Base-by-base conservation (phyloP, 2,329 filamentous ascomycete genomes). In the Botrytis porri region DNA sequence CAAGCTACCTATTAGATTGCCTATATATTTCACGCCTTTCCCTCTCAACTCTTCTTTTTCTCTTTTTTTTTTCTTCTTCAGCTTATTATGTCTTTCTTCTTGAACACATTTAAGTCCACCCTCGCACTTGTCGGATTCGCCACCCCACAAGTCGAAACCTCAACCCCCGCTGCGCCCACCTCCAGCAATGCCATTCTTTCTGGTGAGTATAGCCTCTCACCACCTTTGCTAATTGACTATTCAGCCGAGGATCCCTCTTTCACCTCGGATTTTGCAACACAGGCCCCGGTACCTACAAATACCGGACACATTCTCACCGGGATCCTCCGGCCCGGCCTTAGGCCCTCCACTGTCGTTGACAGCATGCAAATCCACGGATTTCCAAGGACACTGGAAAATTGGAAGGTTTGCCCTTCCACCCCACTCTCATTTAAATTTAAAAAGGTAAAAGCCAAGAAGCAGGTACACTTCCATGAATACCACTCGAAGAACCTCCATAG, bases 161-260 rank as follows among this genome's bases (percentile, higher is more conserved):
- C 60, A 62, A 62, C 60, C 60, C 22, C 60, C 35, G 60, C 35
- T 62, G 35, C 60, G 60, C 37, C 60, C 60, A 62, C 60, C 60
- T 62, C 60, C 60, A 62, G 60, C 60, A 62, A 62, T 16, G 60
- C 60, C 60, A n/a, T n/a, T 25, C 60, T 1, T 37, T 62, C 5
- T 18, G 20, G 32, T 62, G 60, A 62, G 60, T 62, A 25, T 62
- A 35, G 35, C 35, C 32, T 25, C 20, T 39, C 35, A 35, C 37
- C 60, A 62, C 59, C 35, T 61, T 62, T 39, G 4, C 7, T n/a
- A 62, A 62, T 62, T 22, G 60, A 62, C 12, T 62, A 62, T 25
- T 16, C 60, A 62, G 60, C 60, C 60, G 22, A 37, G 35, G 60
- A 62, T 39, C 60, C 60, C 5, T 39, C 35, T 16, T 39, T 62